Evolutionary conservation across 345 rosid genomes (phyloP), one percentile per base, ranked within the genome.

Genomic region (Eucalyptus caleyi): DNA sequence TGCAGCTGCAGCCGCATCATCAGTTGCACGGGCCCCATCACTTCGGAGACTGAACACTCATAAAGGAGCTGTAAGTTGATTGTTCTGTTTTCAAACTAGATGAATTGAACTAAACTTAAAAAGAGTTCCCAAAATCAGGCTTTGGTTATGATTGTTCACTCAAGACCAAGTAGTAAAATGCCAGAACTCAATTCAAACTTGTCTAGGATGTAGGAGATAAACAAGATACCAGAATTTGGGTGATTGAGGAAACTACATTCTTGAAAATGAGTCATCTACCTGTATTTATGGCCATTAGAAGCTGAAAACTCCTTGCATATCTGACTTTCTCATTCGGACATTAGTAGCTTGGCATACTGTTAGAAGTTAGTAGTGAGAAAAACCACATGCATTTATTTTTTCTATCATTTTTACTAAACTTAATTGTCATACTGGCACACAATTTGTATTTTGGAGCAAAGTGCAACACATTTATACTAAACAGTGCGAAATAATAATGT

Each of bases 1-100:
- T 51, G 99, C 99, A 4, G 99, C 99, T 18, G 99, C 98, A 26
- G 99, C 99, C 50, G 98, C 98, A 83, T 95, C 99, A 54, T 96
- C 95, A 30, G 95, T 96, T 91, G 99, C 98, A 8, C 94, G 99
- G 88, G 92, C 94, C 88, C 98, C 99, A 87, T 97, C 99, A 86
- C 90, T 92, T 90, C 93, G 99, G 87, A 95, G 98, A 93, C 90
- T 98, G 89, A 92, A 91, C 89, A 93, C 72, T 59, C 95, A 93
- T 69, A 96, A 94, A 88, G 95, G 91, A 91, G 88, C 92, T 51
- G 97, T 95, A 93, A 93, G 97, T 91, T 32, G 5, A 27, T 18
- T 21, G 34, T 40, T 54, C 56, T 42, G 37, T 45, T 88, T 86
- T 67, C 50, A 40, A 32, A 42, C 50, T 12, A 21, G 27, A 77